Evolutionary conservation across 2,329 filamentous ascomycete genomes (phyloP).

Genomic region (Calonectria naviculata): DNA sequence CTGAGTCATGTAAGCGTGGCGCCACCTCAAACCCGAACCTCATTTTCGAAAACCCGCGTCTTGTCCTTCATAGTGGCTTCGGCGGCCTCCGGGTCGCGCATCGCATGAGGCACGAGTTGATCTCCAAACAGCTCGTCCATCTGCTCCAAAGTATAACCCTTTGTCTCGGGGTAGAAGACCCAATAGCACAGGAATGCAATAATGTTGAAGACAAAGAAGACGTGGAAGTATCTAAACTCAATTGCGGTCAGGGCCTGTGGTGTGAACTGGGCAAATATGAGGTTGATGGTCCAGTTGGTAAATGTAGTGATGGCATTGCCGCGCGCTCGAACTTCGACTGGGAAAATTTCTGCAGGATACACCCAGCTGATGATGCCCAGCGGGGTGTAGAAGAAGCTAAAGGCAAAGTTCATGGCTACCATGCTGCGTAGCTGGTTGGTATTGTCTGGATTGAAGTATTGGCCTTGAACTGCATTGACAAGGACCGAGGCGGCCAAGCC

Average conservation of each 20-base stretch:
- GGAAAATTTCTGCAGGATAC: slow-evolving; percentile 53
- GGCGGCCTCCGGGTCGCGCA: too few species aligned
- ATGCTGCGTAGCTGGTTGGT: slow-evolving; percentile 39
- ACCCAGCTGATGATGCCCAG: slow-evolving; percentile 58
- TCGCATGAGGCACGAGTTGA: too few species aligned
- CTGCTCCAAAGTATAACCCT: too few species aligned
- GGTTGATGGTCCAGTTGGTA: slow-evolving; percentile 44
- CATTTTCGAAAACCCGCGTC: too few species aligned
- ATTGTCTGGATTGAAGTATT: slow-evolving; percentile 38
- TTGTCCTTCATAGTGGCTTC: too few species aligned
- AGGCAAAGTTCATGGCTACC: slow-evolving; percentile 49
- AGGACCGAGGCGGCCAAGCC: slow-evolving; percentile 38
- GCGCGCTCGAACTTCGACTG: slow-evolving; percentile 44
- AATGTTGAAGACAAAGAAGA: background rate
- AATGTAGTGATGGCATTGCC: slow-evolving; percentile 43
- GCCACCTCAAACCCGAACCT: too few species aligned
- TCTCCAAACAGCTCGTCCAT: too few species aligned
- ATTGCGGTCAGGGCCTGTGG: slow-evolving; percentile 44
- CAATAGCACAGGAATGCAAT: background rate
- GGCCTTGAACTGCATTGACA: slow-evolving; percentile 41
- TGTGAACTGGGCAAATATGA: slow-evolving; percentile 61
- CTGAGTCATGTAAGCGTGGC: too few species aligned
- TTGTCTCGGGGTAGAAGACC: too few species aligned
- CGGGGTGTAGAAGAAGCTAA: slow-evolving; percentile 42
- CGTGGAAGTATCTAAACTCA: background rate